Base-by-base conservation (phyloP, 176 grass and related monocot genomes). In the Cenchrus fungigraminus region DNA sequence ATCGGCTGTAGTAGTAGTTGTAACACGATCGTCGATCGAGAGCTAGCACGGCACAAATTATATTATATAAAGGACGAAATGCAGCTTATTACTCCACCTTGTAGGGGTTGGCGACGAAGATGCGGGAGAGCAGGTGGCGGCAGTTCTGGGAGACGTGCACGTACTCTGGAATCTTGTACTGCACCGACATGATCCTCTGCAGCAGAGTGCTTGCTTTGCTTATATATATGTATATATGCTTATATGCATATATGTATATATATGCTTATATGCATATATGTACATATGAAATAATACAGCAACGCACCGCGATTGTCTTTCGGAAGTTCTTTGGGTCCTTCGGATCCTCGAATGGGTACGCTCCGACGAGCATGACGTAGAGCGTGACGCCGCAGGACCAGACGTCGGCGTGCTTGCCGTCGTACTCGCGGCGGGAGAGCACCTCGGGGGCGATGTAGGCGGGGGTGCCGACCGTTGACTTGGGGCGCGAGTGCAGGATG, bases 371-470 rank as follows among this genome's bases (percentile, higher is more conserved):
- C 95, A 97, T 97, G 20, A 97, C 92, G 81, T 91, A 94, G 28
- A 97, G 88, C 14, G 95, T 97, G 20, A 94, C 95, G 25, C 92
- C 95, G 88, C 95, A 97, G 1, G 95, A 97, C 95, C 95, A 97
- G 14, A 97, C 95, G 81, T 97, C 95, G 65, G 92, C 92, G 83
- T 90, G 92, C 92, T 91, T 95, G 15, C 94, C 94, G 78, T 95
- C 93, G 64, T 95, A 95, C 46, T 92, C 88, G 0, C 86, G 80
- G 0, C 86, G 65, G 12, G 83, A 89, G 0, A 95, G 77, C 59
- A 95, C 94, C 89, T 95, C 94, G 3, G 94, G 94, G 22, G 22
- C 22, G 22, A 25, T 25, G 22, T 25, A 25, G 22, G 22, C 22
- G 22, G 22, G 22, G 0, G 94, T 95, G 52, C 94, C 94, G 0